A percentile compares a stretch with the other conserved stretches of the same genome.
Conservation (phyloP, 768 basidiomycete species). For the Lactifluus pinguis region DNA sequence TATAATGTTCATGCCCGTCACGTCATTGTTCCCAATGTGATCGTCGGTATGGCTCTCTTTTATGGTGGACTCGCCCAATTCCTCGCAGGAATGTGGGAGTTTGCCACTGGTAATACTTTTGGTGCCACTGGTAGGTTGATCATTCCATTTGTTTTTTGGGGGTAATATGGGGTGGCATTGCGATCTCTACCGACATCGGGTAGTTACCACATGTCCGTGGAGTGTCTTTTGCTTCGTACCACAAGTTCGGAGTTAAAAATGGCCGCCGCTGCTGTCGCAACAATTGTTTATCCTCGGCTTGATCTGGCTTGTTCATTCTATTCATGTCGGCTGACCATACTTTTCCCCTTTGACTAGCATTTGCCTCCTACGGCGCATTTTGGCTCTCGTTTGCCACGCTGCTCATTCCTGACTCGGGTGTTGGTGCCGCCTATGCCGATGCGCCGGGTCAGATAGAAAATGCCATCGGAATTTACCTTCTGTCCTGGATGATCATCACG, state of each 20-base stretch:
- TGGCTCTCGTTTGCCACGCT: conserved; percentile 80
- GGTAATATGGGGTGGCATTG: not conserved
- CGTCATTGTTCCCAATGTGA: conserved; percentile 52
- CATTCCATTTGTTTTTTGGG: no score
- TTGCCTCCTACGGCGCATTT: conserved; percentile 79
- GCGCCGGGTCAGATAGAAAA: conserved; percentile 32
- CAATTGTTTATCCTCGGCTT: not conserved
- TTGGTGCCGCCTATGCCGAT: conserved; percentile 41
- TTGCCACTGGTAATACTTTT: conserved; percentile 50
- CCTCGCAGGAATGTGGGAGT: conserved; percentile 79
- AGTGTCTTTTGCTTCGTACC: not conserved
- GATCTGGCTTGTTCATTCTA: not conserved
- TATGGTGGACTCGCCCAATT: conserved; percentile 81
- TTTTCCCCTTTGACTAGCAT: conserved; percentile 40
- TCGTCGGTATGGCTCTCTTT: conserved; percentile 82
- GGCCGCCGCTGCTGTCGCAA: no score
- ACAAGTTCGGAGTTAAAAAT: no score
- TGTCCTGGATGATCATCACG: conserved; percentile 68
- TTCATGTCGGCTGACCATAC: conserved; percentile 11
- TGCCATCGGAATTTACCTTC: conserved; percentile 68
- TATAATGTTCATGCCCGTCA: conserved; percentile 58
- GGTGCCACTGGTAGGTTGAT: conserved; percentile 56
- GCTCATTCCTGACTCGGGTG: conserved; percentile 59
- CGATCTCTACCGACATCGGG: not conserved
- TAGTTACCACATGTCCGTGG: not conserved